A percentile compares a stretch with the other conserved stretches of the same genome.
Conservation (phyloP, 768 basidiomycete species). For the Tulasnella sp. region DNA sequence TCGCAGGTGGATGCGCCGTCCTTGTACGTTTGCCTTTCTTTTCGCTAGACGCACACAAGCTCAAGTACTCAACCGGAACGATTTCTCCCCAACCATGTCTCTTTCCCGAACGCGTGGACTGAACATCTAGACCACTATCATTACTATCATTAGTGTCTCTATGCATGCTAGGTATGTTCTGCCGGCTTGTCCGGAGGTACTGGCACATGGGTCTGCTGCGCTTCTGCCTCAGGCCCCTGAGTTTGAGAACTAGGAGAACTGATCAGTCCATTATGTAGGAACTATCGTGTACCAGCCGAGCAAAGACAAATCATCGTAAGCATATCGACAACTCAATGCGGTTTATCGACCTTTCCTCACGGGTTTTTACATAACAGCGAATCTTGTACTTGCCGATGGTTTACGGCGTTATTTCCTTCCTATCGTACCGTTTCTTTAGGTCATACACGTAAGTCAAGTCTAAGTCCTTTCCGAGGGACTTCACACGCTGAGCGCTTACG, state of each 20-base stretch:
- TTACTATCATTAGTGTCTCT: conserved; percentile 17
- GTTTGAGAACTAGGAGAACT: neutral
- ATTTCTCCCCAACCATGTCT: too few species aligned
- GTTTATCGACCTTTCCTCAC: neutral
- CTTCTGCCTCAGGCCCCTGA: neutral
- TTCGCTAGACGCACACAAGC: too few species aligned
- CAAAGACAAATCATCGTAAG: conserved; percentile 58
- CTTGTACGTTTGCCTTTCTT: conserved; percentile 33
- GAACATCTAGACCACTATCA: conserved; percentile 25
- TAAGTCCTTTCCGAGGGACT: neutral
- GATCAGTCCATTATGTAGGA: conserved; percentile 24
- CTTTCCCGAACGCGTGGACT: too few species aligned
- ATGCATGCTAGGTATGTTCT: conserved; percentile 15
- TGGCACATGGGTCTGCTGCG: neutral
- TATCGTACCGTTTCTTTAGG: conserved; percentile 76
- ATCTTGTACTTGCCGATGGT: conserved; percentile 70
- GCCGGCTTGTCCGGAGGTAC: neutral
- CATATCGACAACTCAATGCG: conserved; percentile 26
- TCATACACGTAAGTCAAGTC: conserved; percentile 38
- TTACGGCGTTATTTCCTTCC: conserved; percentile 73
- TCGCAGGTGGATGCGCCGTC: conserved; percentile 50
- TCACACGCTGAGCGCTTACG: neutral
- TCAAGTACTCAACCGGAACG: too few species aligned
- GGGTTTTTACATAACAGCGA: conserved; percentile 26
- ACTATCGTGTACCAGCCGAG: conserved; percentile 56